phyloP scores from a whole-genome alignment of 139 green algal species.

The Eudorina sp. region DNA sequence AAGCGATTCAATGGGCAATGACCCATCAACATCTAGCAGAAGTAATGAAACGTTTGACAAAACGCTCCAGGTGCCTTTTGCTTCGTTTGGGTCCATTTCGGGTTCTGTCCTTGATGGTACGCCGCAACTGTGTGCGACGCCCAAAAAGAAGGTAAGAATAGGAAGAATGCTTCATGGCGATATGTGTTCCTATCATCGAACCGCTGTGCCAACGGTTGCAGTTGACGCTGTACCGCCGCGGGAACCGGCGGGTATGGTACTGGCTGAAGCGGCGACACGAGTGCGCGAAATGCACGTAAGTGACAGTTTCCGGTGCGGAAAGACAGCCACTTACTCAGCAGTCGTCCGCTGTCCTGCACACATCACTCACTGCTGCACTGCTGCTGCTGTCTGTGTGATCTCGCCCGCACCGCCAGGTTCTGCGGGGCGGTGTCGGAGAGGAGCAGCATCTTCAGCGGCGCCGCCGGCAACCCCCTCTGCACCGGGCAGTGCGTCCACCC shows the following conservation, averaged over 20 bases:
- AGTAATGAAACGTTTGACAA: too few species aligned
- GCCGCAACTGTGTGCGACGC: conserved; percentile 35
- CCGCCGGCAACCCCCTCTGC: conserved; percentile 25
- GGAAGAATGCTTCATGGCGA: too few species aligned
- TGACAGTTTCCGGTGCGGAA: not conserved
- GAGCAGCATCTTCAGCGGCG: conserved; percentile 36
- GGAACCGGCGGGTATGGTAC: conserved; percentile 47
- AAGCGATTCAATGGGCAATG: too few species aligned
- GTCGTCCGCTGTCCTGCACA: too few species aligned
- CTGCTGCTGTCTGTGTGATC: too few species aligned
- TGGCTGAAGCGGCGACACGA: conserved; percentile 33
- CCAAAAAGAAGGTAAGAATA: conserved; percentile 37
- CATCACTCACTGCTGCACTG: too few species aligned
- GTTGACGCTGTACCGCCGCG: not conserved
- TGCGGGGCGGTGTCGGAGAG: conserved; percentile 25
- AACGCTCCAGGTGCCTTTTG: too few species aligned
- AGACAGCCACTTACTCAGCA: too few species aligned
- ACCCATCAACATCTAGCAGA: too few species aligned
- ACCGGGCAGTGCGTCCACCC: conserved; percentile 34
- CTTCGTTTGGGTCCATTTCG: too few species aligned
- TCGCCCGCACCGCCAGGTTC: conserved; percentile 5
- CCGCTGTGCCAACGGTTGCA: not conserved
- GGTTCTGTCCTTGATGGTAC: not conserved
- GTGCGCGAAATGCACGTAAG: conserved; percentile 43
- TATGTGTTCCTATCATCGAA: not conserved